These are phyloP conservation scores for Phaseolus lunatus DNA, from an alignment of 306 rosid genomes.

Conservation along the genomic window DNA sequence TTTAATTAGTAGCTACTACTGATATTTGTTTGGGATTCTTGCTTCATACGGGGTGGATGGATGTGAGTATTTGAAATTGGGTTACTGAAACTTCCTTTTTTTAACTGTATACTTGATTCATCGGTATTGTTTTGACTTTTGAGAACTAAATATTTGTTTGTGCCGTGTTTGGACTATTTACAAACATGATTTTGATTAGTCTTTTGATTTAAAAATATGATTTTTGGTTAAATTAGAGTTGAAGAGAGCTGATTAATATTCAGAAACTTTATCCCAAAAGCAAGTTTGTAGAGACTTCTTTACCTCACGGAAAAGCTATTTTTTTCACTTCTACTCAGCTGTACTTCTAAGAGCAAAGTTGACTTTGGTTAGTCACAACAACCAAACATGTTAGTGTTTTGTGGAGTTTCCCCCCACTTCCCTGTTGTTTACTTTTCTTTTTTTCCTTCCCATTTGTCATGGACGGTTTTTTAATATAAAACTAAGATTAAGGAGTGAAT, in stretches of 20 bases:
- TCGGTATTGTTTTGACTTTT: constrained; percentile 23
- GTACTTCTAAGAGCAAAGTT: not conserved
- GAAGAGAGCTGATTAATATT: not conserved
- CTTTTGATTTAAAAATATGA: not conserved
- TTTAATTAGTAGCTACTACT: not conserved
- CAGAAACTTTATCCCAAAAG: not conserved
- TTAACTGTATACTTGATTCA: not conserved
- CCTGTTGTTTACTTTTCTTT: not conserved
- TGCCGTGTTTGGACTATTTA: not conserved
- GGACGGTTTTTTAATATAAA: not conserved
- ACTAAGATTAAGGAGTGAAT: not conserved
- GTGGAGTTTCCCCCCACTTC: not conserved
- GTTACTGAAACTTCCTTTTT: not conserved
- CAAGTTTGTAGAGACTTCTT: not conserved
- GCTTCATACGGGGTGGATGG: not conserved
- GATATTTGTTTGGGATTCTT: not conserved
- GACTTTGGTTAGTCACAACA: not conserved
- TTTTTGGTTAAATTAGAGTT: not conserved
- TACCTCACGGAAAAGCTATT: not conserved
- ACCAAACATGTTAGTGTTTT: not conserved
- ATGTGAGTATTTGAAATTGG: not conserved
- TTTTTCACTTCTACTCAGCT: not conserved
- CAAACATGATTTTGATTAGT: not conserved
- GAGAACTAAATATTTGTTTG: not conserved
- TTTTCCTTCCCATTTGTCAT: not conserved